Conservation (phyloP, 768 basidiomycete species). For the Podaxis carcinomalis region DNA sequence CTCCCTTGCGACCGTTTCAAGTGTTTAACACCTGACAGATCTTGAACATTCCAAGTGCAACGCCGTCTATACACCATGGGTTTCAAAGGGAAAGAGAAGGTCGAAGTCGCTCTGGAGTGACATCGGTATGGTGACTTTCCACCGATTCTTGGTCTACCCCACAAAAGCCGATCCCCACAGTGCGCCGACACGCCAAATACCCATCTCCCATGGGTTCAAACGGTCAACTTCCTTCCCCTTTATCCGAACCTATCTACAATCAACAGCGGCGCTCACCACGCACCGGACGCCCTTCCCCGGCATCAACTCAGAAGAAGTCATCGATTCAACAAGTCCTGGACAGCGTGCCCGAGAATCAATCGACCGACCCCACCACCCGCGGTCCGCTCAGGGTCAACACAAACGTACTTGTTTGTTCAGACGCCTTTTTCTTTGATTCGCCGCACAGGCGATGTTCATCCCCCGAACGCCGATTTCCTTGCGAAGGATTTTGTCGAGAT, state of each 20-base stretch:
- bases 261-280: not conserved
- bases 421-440: not conserved
- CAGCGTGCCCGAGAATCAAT: not conserved
- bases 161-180: not conserved
- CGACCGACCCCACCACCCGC: not conserved
- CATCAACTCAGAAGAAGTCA: too few species aligned
- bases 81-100: conserved; percentile 35
- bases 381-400: not conserved
- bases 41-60: conserved; percentile 41
- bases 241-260: not conserved
- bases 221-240: not conserved
- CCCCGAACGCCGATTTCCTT: conserved; percentile 25
- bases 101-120: conserved; percentile 29
- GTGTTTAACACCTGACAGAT: conserved; percentile 22
- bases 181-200: not conserved
- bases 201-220: not conserved
- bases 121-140: conserved; percentile 21
- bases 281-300: not conserved
- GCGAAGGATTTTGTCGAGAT: conserved; percentile 13
- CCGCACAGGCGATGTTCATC: conserved; percentile 23
- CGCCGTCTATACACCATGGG: conserved; percentile 42
- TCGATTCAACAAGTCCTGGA: not conserved
- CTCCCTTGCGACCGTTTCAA: not conserved
- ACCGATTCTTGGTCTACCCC: not conserved
- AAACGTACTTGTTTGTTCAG: not conserved